These are phyloP conservation scores for Piromyces sp. DNA, from an alignment of 192 early-diverging fungal species.

Conservation along the genomic window DNA sequence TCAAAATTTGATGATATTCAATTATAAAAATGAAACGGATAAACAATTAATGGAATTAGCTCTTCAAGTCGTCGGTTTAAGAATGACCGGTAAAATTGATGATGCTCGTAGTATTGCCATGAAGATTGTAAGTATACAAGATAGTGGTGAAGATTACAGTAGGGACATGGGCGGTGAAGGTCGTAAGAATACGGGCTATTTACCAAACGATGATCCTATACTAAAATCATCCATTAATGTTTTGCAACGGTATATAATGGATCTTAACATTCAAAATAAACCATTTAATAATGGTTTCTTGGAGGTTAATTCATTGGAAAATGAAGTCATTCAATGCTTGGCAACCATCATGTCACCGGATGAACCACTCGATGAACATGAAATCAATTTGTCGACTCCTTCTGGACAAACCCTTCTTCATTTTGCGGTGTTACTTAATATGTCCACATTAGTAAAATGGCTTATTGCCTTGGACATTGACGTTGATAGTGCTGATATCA, in stretches of 20 bases:
- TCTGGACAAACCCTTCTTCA: not conserved
- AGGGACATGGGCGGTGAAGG: not conserved
- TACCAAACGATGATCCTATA: not conserved
- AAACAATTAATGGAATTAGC: conserved; percentile 78
- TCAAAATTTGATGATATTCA: conserved; percentile 11
- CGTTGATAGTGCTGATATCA: not conserved
- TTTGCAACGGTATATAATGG: not conserved
- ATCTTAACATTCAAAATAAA: not conserved
- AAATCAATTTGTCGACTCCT: not conserved
- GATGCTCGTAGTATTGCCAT: conserved; percentile 31
- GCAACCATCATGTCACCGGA: not conserved
- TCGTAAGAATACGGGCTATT: not conserved
- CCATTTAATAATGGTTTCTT: not conserved
- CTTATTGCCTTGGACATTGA: not conserved
- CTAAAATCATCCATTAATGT: not conserved
- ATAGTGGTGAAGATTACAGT: not conserved
- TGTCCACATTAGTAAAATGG: not conserved
- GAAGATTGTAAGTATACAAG: not conserved
- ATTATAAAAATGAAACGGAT: conserved; percentile 56
- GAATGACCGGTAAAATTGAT: conserved; percentile 61
- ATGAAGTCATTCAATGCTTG: not conserved
- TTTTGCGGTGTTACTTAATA: not conserved
- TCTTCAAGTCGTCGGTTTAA: conserved; percentile 69
- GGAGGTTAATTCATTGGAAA: not conserved
- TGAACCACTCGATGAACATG: not conserved